These are phyloP conservation scores for Colletotrichum orchidophilum DNA, from an alignment of 2,329 filamentous ascomycete species.

Conservation along the genomic window DNA sequence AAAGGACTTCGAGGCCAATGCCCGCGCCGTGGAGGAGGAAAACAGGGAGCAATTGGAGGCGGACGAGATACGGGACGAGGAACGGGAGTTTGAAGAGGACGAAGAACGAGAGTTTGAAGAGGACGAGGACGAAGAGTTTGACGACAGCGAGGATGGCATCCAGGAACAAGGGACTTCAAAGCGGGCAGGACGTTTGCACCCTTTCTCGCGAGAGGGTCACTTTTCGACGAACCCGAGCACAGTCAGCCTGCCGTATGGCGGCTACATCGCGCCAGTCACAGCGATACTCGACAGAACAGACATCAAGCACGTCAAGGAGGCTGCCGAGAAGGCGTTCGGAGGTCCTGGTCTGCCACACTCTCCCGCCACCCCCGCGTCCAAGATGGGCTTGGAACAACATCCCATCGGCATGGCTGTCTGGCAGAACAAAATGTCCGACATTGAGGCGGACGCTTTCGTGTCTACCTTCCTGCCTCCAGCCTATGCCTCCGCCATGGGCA, in stretches of 20 bases:
- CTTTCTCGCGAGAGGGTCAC: conserved; percentile 77
- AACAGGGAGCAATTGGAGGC: conserved; percentile 45
- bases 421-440: conserved; percentile 74
- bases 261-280: conserved; percentile 75
- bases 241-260: conserved; percentile 75
- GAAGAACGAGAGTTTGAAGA: conserved; percentile 40
- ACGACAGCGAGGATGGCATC: conserved; percentile 40
- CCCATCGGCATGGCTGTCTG: conserved; percentile 71
- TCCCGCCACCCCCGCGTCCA: conserved; percentile 71
- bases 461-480: conserved; percentile 75
- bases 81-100: conserved; percentile 39
- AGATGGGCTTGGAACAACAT: conserved; percentile 67
- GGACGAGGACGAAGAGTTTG: conserved; percentile 43
- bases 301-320: conserved; percentile 77
- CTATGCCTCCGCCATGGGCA: conserved; percentile 74
- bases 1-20: conserved; percentile 62
- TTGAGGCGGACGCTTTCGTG: conserved; percentile 79
- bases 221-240: conserved; percentile 80
- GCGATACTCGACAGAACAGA: conserved; percentile 74
- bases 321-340: conserved; percentile 80
- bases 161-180: conserved; percentile 18
- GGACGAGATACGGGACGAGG: conserved; percentile 50
- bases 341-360: conserved; percentile 81
- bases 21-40: conserved; percentile 43
- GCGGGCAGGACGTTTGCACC: conserved; percentile 70